phyloP scores from a whole-genome alignment of 495 filamentous ascomycete genomes.

The Aspergillus kassunensis region DNA sequence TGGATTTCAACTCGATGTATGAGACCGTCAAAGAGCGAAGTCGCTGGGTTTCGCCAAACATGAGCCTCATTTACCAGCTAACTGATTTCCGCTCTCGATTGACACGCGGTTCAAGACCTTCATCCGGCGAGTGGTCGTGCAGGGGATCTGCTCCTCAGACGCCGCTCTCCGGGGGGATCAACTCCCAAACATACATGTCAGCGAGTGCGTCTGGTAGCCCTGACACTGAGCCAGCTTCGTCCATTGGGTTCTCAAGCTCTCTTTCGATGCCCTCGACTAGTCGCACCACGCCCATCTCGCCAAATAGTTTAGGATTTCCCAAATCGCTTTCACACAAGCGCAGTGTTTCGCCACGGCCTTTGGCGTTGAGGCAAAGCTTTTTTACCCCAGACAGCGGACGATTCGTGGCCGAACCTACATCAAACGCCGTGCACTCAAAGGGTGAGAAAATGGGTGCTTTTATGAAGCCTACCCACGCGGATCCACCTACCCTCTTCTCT shows the following conservation, averaged over 20 bases:
- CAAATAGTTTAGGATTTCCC: constrained; percentile 23
- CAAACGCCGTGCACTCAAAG: background rate
- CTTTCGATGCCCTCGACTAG: constrained; percentile 29
- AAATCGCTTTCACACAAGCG: constrained; percentile 34
- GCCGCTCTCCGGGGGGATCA: constrained; percentile 18
- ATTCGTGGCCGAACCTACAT: constrained; percentile 12
- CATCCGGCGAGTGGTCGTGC: constrained; percentile 36
- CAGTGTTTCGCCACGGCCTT: constrained; percentile 37
- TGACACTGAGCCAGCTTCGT: constrained; percentile 18
- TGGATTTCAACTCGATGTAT: constrained; percentile 92
- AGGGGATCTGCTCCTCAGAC: constrained; percentile 35
- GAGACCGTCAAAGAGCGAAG: constrained; percentile 84
- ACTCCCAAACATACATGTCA: constrained; percentile 6
- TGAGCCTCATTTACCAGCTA: constrained; percentile 95
- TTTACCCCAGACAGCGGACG: constrained; percentile 26
- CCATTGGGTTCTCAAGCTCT: constrained; percentile 22
- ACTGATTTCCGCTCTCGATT: constrained; percentile 69
- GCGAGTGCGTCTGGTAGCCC: constrained; percentile 4
- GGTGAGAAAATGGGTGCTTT: constrained; percentile 30
- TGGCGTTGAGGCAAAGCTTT: constrained; percentile 42
- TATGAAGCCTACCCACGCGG: constrained; percentile 34
- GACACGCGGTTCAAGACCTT: constrained; percentile 39
- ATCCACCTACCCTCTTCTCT: constrained; percentile 41
- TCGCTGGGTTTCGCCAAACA: constrained; percentile 95
- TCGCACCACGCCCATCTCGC: constrained; percentile 27